A percentile compares a stretch with the other conserved stretches of the same genome.
Conservation (phyloP, 1,284 basidiomycete genomes). For the Ustilago esculenta region DNA sequence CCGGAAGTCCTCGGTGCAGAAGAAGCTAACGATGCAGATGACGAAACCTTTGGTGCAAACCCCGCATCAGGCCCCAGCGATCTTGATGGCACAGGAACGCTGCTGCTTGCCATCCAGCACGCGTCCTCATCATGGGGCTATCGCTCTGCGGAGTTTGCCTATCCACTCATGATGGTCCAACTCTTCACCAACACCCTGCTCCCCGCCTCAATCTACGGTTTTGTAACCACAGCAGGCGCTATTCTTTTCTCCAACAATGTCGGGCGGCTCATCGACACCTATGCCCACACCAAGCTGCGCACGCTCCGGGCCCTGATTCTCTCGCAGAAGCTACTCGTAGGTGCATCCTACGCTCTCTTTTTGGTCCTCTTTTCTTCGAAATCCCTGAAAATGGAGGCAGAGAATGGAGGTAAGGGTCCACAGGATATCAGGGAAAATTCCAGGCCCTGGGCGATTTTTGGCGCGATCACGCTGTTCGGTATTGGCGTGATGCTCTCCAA, state of each 20-base stretch:
- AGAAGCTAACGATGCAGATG: background rate
- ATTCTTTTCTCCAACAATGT: constrained; percentile 69
- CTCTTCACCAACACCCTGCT: constrained; percentile 71
- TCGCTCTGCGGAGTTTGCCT: constrained; percentile 70
- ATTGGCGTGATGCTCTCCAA: constrained; percentile 68
- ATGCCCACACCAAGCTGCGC: constrained; percentile 65
- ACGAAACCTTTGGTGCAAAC: constrained; percentile 12
- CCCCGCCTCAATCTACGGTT: constrained; percentile 71
- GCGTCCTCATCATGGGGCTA: constrained; percentile 69
- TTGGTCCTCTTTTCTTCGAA: constrained; percentile 61
- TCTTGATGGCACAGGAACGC: constrained; percentile 32
- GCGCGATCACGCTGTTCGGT: constrained; percentile 69
- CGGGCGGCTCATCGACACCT: constrained; percentile 70
- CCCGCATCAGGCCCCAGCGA: constrained; percentile 26
- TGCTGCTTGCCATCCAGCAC: constrained; percentile 51
- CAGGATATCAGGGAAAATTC: constrained; percentile 13
- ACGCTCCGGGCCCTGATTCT: constrained; percentile 70
- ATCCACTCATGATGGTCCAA: constrained; percentile 71
- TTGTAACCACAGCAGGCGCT: constrained; percentile 69
- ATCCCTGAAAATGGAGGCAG: constrained; percentile 35
- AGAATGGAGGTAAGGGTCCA: constrained; percentile 45
- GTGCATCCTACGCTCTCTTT: constrained; percentile 68
- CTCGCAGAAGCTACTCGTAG: constrained; percentile 70
- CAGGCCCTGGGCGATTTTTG: constrained; percentile 66
- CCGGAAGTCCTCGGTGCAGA: constrained; percentile 1